These are phyloP conservation scores for Uncinocarpus reesii DNA, from an alignment of 2,329 filamentous ascomycete species.

Conservation along the genomic window DNA sequence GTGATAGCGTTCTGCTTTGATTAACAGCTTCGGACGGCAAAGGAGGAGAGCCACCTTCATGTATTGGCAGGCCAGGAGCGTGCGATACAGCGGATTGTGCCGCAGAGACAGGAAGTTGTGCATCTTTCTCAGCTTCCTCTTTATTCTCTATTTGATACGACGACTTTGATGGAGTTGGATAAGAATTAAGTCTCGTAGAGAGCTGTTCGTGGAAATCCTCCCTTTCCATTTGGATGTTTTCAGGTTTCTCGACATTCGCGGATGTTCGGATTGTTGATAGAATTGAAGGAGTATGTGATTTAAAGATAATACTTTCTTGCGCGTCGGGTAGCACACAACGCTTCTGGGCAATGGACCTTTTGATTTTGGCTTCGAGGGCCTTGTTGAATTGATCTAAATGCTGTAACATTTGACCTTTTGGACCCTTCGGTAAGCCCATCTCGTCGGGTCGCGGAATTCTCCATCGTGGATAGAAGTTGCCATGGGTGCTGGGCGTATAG, in stretches of 20 bases:
- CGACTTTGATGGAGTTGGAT: background rate
- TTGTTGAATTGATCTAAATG: background rate
- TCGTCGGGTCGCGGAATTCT: constrained; percentile 10
- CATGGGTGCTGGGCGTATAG: constrained; percentile 14
- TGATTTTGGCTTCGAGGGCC: background rate
- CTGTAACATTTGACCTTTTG: background rate
- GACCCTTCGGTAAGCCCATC: background rate
- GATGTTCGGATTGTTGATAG: background rate
- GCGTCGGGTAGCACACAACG: background rate
- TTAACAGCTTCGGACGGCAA: background rate
- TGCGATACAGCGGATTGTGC: background rate
- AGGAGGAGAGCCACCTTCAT: background rate
- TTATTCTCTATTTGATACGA: background rate
- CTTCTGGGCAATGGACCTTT: background rate
- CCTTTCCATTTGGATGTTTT: background rate
- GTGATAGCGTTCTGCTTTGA: background rate
- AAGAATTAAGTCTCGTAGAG: background rate
- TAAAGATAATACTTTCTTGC: background rate
- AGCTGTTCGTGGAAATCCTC: background rate
- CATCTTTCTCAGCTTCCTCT: background rate
- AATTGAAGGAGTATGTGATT: background rate
- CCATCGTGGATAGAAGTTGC: constrained; percentile 14
- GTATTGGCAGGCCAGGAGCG: background rate
- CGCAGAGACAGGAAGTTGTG: background rate
- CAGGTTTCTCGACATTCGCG: background rate